phyloP scores from a whole-genome alignment of 108 stramenopile genomes.

The Stephanodiscus triporus region DNA sequence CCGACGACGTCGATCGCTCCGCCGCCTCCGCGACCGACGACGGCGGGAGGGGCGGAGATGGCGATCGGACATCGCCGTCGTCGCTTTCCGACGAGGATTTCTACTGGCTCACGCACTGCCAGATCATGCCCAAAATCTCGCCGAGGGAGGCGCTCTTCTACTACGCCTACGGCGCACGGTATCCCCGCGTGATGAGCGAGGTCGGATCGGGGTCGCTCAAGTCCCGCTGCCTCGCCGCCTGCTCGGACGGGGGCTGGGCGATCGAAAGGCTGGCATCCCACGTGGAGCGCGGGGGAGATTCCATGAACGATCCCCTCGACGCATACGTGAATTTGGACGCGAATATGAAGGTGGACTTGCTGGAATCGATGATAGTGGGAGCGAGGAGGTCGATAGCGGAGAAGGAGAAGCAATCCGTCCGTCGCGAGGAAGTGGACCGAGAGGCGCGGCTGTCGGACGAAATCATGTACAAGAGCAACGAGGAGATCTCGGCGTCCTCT shows the following conservation, averaged over 20 bases:
- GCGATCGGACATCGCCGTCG: neutral
- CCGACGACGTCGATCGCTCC: neutral
- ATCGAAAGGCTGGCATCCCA: conserved; percentile 19
- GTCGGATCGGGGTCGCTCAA: conserved; percentile 36
- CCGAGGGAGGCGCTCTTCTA: conserved; percentile 41
- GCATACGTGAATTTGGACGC: conserved; percentile 20
- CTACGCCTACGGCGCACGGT: conserved; percentile 32
- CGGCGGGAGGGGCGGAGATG: neutral
- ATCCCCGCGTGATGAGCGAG: conserved; percentile 39
- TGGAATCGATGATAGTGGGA: conserved; percentile 26
- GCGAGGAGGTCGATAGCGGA: conserved; percentile 23
- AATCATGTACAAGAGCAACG: conserved; percentile 26
- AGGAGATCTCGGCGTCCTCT: conserved; percentile 19
- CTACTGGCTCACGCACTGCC: conserved; percentile 46
- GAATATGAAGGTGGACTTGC: conserved; percentile 32
- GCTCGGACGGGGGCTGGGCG: conserved; percentile 15
- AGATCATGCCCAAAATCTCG: conserved; percentile 37
- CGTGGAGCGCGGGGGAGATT: conserved; percentile 11
- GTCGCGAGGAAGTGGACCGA: neutral
- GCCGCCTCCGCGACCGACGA: neutral
- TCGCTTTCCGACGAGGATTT: conserved; percentile 44
- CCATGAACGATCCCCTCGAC: neutral
- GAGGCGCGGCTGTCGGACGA: conserved; percentile 22
- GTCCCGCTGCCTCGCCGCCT: conserved; percentile 30
- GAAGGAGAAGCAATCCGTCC: conserved; percentile 1